Conservation (phyloP, 2,329 filamentous ascomycete species). For the Fusarium sp. region DNA sequence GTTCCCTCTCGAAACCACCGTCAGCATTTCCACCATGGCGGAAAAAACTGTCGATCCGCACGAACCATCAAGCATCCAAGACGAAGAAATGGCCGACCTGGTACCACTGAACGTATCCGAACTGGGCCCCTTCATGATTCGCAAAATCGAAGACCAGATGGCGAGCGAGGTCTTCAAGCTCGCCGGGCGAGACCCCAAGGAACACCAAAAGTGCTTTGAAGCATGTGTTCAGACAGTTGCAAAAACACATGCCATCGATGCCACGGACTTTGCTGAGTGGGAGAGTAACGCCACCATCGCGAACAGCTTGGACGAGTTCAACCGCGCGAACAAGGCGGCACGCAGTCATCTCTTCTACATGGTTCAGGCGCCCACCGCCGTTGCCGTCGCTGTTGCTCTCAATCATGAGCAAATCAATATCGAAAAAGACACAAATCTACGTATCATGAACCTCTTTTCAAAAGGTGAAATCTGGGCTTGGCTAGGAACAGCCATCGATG, state of each 20-base stretch:
- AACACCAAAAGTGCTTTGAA: slow-evolving; percentile 3
- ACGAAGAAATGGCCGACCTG: background rate
- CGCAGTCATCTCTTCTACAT: background rate
- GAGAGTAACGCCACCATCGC: background rate
- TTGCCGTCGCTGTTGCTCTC: slow-evolving; percentile 2
- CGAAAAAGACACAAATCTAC: background rate
- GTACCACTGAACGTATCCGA: background rate
- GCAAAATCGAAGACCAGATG: background rate
- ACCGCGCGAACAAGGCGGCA: background rate
- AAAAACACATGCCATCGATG: slow-evolving; percentile 1
- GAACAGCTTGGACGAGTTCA: background rate
- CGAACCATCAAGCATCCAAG: background rate
- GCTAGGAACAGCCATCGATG: slow-evolving; percentile 2
- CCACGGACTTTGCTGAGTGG: slow-evolving; percentile 8
- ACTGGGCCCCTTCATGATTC: background rate
- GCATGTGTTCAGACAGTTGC: slow-evolving; percentile 2
- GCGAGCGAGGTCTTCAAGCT: slow-evolving; percentile 8
- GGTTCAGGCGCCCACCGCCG: slow-evolving; percentile 1
- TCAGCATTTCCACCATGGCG: background rate
- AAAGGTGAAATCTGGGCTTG: slow-evolving; percentile 2
- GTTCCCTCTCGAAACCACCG: background rate
- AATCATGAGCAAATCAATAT: slow-evolving; percentile 1
- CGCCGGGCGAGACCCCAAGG: background rate
- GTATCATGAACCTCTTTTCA: background rate
- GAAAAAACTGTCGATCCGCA: background rate